phyloP scores from a whole-genome alignment of 257 asterid species.

The Solanum commersonii region DNA sequence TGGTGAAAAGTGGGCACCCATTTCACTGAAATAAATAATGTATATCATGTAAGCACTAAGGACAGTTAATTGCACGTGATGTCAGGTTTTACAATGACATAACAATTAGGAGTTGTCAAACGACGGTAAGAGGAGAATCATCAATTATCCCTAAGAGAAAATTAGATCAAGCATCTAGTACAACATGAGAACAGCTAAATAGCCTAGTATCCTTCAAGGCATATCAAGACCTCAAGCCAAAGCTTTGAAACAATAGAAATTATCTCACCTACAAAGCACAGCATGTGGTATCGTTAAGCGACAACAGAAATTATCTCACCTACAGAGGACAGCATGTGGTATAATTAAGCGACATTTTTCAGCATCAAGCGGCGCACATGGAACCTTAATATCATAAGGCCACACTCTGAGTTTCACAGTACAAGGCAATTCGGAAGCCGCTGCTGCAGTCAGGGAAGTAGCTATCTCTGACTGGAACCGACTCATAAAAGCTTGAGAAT shows the following conservation, averaged over 20 bases:
- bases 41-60: background rate
- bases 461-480: slow-evolving; percentile 84
- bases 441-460: slow-evolving; percentile 80
- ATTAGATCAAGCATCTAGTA: background rate
- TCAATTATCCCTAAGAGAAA: background rate
- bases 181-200: background rate
- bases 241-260: background rate
- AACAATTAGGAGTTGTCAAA: background rate
- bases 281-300: slow-evolving; percentile 85
- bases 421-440: slow-evolving; percentile 95
- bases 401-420: slow-evolving; percentile 95
- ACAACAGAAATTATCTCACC: slow-evolving; percentile 49
- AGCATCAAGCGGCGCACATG: slow-evolving; percentile 58
- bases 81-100: background rate
- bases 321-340: slow-evolving; percentile 95
- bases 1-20: slow-evolving; percentile 97
- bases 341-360: slow-evolving; percentile 69
- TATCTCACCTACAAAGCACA: slow-evolving; percentile 73
- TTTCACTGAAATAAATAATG: slow-evolving; percentile 43
- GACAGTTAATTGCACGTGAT: background rate
- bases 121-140: background rate
- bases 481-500: slow-evolving; percentile 48
- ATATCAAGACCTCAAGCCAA: background rate
- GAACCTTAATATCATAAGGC: slow-evolving; percentile 77
- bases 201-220: background rate